Base-by-base conservation (phyloP, 2,329 filamentous ascomycete genomes). In the Phaeosphaeriaceae sp. region DNA sequence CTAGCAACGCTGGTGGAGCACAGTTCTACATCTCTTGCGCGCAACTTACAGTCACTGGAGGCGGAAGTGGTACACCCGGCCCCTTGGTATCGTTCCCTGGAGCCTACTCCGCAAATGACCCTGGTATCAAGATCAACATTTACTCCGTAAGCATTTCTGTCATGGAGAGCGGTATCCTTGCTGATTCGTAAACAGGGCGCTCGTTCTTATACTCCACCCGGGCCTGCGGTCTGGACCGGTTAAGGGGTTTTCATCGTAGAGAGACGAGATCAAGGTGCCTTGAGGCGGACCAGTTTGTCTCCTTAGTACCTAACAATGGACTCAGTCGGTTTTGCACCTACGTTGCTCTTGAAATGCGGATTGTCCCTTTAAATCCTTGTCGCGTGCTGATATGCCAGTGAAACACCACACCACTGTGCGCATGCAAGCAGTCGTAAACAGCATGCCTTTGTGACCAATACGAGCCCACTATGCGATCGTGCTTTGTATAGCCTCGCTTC, bases 21-120 rank as follows among this genome's bases (percentile, higher is more conserved):
- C 77, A 83, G 68, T 80, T 83, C 64, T 83, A 83, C 66, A 77
- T 81, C 49, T 75, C 75, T 3, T 83, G 82, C 66, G 79, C 78
- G 0, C 81, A 83, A 73, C 61, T 84, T 53, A 77, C 77, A 59
- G 77, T 83, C 50, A 74, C 71, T 13, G 76, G 77, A 10, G 72
- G 74, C 21, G 78, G 79, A 2, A 75, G 59, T 49, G 78, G 77
- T 49, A 70, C 50, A 5, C 79, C 80, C 1, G 56, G 65, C 0
- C 78, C 78, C 2, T 63, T 79, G n/a, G 77, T 78, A 15, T 67
- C 74, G 48, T 81, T 82, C 61, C 80, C 81, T 6, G 81, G 75
- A 13, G 81, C 58, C 0, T 81, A 72, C 77, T 69, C 63, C 53
- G 65, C 66, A 5, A 69, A 59, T 2, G 75, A 78, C 55, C 70